Evolutionary conservation across 1,284 basidiomycete genomes (phyloP).

Genomic region (Paramarasmius palmivorus): DNA sequence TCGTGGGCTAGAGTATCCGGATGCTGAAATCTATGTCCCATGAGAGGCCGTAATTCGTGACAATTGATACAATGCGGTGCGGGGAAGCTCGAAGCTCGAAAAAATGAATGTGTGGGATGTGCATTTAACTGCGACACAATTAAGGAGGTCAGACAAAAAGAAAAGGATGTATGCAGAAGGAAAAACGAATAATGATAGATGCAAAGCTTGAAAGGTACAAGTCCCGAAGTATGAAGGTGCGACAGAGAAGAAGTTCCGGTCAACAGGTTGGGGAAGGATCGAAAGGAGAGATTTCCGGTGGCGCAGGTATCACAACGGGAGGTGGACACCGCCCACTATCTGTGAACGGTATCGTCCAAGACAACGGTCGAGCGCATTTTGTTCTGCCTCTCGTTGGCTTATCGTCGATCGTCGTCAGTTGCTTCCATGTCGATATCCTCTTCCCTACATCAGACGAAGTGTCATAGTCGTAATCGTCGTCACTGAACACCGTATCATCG

Average conservation of each 20-base stretch:
- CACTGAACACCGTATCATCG: conserved; percentile 23
- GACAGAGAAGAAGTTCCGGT: not conserved
- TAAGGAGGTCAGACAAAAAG: not conserved
- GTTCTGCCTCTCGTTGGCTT: conserved; percentile 4
- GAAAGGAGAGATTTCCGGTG: not conserved
- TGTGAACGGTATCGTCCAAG: conserved; percentile 1
- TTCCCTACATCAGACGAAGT: conserved; percentile 1
- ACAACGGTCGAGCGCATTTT: not conserved
- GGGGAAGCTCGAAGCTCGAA: not conserved
- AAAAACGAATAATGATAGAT: conserved; percentile 10
- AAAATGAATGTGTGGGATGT: not conserved
- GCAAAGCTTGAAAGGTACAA: not conserved
- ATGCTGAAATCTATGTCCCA: no score
- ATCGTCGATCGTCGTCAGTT: not conserved
- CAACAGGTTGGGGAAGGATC: not conserved
- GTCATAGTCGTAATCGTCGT: conserved; percentile 21
- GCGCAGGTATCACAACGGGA: not conserved
- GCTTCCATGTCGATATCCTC: conserved; percentile 6
- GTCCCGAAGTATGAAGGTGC: not conserved
- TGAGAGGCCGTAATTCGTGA: no score
- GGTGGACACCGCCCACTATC: not conserved
- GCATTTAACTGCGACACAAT: no score
- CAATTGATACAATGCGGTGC: no score
- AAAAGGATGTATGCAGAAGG: not conserved
- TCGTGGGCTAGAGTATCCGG: no score